Evolutionary conservation across 2,329 filamentous ascomycete genomes (phyloP), one percentile per base, ranked within the genome.

Genomic region (Bertia moriformis): DNA sequence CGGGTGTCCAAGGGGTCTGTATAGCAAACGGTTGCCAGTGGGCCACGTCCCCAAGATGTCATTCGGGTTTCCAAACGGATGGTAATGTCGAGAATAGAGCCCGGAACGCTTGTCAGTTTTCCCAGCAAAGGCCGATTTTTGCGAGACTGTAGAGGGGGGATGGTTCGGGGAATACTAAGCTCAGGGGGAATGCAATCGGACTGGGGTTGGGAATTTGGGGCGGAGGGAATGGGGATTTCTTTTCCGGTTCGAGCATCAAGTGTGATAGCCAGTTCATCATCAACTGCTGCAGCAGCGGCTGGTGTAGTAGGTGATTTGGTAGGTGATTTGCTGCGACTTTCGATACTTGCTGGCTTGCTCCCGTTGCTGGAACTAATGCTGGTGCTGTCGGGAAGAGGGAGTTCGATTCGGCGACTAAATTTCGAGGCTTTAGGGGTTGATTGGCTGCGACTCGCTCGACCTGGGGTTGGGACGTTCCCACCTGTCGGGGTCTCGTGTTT

Each of bases 51-150:
- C 32, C 32, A 35, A 7, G 32, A 35, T 35, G 32, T 35, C 32
- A 35, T 35, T 35, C 32, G 32, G 32, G 7, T 15, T 35, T 35
- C 32, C 32, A 35, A 17, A 18, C 32, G 32, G 32, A 35, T 35
- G 7, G 10, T 35, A 7, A 35, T 13, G 32, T 35, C 32, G 10
- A 35, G 17, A 14, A 35, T 35, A 7, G 32, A 35, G 7, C 32
- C 32, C 10, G 32, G 32, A 18, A 35, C 10, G 17, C 12, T 35
- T 7, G 10, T 35, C 12, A 35, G 15, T 7, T 17, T 10, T 12
- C 32, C 32, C 7, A 35, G 15, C 7, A 35, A 7, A 10, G 24
- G 24, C 10, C 24, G 24, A 29, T 10, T 10, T n/a, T 29, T 10
- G 10, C n/a, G 10, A 29, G 10, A n/a, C 24, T n/a, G 24, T 17